Percentiles rank a stretch among this genome's conserved stretches.
These are phyloP conservation scores for Termitomyces sp. DNA, from an alignment of 1,284 basidiomycete genomes.

Conservation along the genomic window DNA sequence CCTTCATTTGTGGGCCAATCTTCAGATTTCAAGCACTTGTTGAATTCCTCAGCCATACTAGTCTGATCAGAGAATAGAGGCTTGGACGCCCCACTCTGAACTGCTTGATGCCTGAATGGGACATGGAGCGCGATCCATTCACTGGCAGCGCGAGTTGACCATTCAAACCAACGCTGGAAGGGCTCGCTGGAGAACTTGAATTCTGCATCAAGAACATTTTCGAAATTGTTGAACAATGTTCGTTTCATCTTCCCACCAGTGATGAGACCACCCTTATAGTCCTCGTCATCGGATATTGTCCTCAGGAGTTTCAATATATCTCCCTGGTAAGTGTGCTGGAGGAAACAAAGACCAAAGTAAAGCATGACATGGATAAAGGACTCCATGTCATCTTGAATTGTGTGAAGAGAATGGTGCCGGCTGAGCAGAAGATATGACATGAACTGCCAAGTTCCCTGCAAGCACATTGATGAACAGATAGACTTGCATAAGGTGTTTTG, in stretches of 20 bases:
- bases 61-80: background rate
- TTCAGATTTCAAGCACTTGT: background rate
- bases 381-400: slow-evolving; percentile 30
- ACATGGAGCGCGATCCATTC: background rate
- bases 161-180: background rate
- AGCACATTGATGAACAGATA: slow-evolving; percentile 15
- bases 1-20: background rate
- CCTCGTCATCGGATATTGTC: too few relatives aligned
- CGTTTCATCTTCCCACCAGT: background rate
- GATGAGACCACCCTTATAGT: too few relatives aligned
- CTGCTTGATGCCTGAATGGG: background rate
- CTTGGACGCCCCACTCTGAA: background rate
- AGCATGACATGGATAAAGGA: slow-evolving; percentile 24
- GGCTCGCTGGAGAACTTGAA: background rate
- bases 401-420: background rate
- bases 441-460: slow-evolving; percentile 11
- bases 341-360: background rate
- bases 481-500: slow-evolving; percentile 15
- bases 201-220: fast-evolving
- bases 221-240: background rate
- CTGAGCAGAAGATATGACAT: slow-evolving; percentile 1
- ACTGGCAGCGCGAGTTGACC: too few relatives aligned
- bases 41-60: background rate
- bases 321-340: slow-evolving; percentile 11
- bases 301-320: background rate